Base-by-base conservation (phyloP, 257 asterid genomes). In the Sherardia arvensis region DNA sequence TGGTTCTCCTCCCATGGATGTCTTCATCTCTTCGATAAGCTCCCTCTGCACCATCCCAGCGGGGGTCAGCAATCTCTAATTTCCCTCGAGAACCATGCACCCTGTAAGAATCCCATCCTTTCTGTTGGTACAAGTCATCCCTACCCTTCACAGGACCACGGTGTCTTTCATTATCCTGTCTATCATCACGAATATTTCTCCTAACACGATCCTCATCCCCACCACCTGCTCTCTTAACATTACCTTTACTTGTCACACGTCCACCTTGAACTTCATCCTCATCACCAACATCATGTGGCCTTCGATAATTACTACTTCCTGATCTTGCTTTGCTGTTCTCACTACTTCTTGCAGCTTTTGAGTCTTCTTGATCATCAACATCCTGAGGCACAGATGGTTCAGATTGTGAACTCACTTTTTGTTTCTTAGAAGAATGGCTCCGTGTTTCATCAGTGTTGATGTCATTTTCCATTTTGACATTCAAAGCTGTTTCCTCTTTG, bases 291-390 rank as follows among this genome's bases (percentile, higher is more conserved):
- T 83, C 91, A 53, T n/a, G 83, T 56, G 72, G 78, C 74, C 69
- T 82, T 64, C 72, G 74, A 66, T 71, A 68, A 76, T 85, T 83
- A 61, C 94, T 85, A 70, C 95, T 89, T 70, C 84, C 91, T 28
- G 97, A 92, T 73, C 86, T 83, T 57, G 83, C 81, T 80, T 85
- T 79, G 82, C 92, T 85, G 77, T 75, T 80, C 53, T 81, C 97
- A 64, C 84, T 78, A 70, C 97, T 87, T 77, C 84, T 79, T 47
- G 76, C 83, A 56, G 84, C 76, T 65, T 74, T 87, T 7, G 85
- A 85, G 67, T 87, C 86, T 72, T 78, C 89, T 21, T 69, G 86
- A 7, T 77, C 85, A 64, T 81, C 90, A 74, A 67, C 76, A 67
- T 88, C 95, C 63, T 69, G 91, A 47, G 69, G 66, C 69, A 84